Conservation (phyloP, 371 early-diverging fungal species). For the Modicella reniformis region DNA sequence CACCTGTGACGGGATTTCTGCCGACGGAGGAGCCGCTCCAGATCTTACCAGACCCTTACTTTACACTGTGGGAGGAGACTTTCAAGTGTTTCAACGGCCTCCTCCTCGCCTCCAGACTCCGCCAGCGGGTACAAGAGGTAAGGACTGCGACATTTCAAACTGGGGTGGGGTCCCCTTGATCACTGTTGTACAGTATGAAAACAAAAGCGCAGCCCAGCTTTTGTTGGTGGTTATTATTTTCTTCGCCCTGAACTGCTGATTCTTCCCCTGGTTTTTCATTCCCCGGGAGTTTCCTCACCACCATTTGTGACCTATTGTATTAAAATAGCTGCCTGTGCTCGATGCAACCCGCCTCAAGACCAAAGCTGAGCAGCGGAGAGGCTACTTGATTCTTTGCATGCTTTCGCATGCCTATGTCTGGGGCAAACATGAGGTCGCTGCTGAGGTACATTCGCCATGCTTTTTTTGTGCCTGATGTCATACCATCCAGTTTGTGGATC, state of each 20-base stretch:
- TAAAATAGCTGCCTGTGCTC: conserved; percentile 77
- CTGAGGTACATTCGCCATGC: conserved; percentile 63
- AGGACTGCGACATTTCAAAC: too few relatives aligned
- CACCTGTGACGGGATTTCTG: conserved; percentile 87
- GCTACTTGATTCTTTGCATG: conserved; percentile 86
- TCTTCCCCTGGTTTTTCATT: too few relatives aligned
- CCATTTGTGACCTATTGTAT: not conserved
- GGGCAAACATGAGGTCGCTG: conserved; percentile 84
- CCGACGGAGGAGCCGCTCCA: conserved; percentile 80
- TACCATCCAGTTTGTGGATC: too few relatives aligned
- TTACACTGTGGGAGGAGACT: conserved; percentile 89
- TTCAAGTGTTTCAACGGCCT: conserved; percentile 82
- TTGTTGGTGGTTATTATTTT: not conserved
- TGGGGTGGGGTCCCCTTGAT: too few relatives aligned
- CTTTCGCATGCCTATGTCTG: conserved; percentile 93
- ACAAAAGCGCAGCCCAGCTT: not conserved
- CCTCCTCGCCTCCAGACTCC: conserved; percentile 80
- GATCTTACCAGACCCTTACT: conserved; percentile 78
- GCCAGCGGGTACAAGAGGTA: conserved; percentile 80
- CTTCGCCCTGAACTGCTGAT: too few relatives aligned
- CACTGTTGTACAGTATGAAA: too few relatives aligned
- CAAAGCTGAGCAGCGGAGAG: conserved; percentile 82
- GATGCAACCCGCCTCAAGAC: conserved; percentile 68
- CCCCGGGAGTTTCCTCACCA: too few relatives aligned
- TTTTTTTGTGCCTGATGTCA: not conserved